Evolutionary conservation across 2,329 filamentous ascomycete species (phyloP).

Genomic region (Fusarium sp.): DNA sequence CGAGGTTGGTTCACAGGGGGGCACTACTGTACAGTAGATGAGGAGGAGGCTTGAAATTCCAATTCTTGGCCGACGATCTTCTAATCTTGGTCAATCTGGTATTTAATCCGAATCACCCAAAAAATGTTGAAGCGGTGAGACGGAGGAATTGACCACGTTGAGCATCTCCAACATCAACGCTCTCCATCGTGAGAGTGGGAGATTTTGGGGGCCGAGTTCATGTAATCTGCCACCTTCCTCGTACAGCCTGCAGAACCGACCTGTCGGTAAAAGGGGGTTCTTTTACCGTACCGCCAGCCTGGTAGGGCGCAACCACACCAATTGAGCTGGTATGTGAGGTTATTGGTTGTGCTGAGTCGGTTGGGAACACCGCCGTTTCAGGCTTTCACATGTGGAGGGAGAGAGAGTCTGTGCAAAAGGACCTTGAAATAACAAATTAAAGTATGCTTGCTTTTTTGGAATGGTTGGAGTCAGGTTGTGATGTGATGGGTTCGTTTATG

Average conservation of each 20-base stretch:
- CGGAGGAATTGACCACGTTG: neutral
- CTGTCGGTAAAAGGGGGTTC: slow-evolving; percentile 24
- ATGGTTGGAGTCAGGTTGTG: neutral
- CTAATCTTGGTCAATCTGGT: slow-evolving; percentile 2
- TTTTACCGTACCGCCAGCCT: neutral
- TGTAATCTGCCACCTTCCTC: slow-evolving; percentile 8
- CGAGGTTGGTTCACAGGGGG: neutral
- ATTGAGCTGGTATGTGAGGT: neutral
- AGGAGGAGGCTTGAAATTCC: neutral
- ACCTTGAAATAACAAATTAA: slow-evolving; percentile 13
- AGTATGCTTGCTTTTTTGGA: neutral
- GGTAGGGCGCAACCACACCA: slow-evolving; percentile 16
- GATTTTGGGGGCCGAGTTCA: neutral
- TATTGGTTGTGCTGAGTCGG: neutral
- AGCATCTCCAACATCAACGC: neutral
- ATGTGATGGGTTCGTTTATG: neutral
- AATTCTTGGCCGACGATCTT: neutral
- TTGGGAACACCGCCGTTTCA: slow-evolving; percentile 21
- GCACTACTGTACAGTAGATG: neutral
- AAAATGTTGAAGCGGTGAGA: slow-evolving; percentile 7
- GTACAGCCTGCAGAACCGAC: neutral
- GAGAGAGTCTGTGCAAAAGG: neutral
- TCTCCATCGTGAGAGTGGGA: neutral
- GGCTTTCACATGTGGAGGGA: neutral
- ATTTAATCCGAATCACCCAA: neutral